Conservation (phyloP, 495 filamentous ascomycete genomes). For the Aspergillus bertholletiae region DNA sequence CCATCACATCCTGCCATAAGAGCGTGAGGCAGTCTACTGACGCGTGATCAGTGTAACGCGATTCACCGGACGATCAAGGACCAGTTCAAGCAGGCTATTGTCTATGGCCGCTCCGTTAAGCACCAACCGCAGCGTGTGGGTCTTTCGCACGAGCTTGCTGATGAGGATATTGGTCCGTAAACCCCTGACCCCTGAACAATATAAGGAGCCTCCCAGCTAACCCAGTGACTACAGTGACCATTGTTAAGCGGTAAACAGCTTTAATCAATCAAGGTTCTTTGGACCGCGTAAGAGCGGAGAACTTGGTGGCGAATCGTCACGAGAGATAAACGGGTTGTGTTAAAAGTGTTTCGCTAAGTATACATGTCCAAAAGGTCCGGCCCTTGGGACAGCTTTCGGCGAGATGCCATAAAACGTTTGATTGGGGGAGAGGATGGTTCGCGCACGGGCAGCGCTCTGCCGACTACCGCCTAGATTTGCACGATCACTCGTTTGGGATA, state of each 20-base stretch:
- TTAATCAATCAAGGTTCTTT: slow-evolving; percentile 17
- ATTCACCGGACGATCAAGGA: slow-evolving; percentile 97
- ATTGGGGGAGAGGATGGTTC: slow-evolving; percentile 24
- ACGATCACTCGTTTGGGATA: slow-evolving; percentile 17
- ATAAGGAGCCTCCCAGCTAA: slow-evolving; percentile 28
- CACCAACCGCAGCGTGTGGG: slow-evolving; percentile 97
- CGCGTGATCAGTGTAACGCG: slow-evolving; percentile 70
- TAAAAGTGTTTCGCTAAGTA: slow-evolving; percentile 19
- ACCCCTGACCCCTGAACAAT: slow-evolving; percentile 1
- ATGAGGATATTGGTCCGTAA: slow-evolving; percentile 93
- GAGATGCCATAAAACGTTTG: slow-evolving; percentile 32
- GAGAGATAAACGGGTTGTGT: slow-evolving; percentile 26
- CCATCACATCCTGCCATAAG: not conserved
- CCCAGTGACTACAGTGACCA: slow-evolving; percentile 65
- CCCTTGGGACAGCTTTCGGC: slow-evolving; percentile 29
- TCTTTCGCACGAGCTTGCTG: slow-evolving; percentile 82
- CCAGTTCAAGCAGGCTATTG: slow-evolving; percentile 90
- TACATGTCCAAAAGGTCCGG: slow-evolving; percentile 15
- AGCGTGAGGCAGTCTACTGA: slow-evolving; percentile 19
- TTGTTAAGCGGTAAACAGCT: slow-evolving; percentile 78
- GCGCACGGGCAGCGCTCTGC: slow-evolving; percentile 35
- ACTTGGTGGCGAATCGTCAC: slow-evolving; percentile 28
- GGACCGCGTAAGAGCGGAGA: slow-evolving; percentile 28
- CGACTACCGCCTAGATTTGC: slow-evolving; percentile 23
- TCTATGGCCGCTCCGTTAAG: slow-evolving; percentile 97